Evolutionary conservation across 2,329 filamentous ascomycete species (phyloP), one percentile per base, ranked within the genome.

Genomic region (Microdochium bolleyi): DNA sequence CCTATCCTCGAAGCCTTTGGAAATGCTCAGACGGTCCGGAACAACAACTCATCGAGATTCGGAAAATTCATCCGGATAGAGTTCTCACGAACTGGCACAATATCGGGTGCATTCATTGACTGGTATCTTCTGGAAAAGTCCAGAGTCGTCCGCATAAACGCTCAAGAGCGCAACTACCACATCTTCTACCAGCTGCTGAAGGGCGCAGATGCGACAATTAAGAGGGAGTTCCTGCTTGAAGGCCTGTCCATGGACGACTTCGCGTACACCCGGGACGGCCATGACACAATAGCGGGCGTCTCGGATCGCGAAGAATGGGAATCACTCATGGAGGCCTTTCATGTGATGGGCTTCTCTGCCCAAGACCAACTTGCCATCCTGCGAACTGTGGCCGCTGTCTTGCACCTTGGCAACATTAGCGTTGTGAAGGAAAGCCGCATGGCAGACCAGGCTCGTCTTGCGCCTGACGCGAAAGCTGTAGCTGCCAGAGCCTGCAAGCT

Each of bases 121-220:
- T 99, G 94, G 94, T 99, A 97, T 70, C 78, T 99, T 1, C 75
- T 99, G 14, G 94, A 99, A 66, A 99, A 99, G 70, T 99, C 94
- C n/a, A 83, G 94, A 61, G 94, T 99, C 8, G 92, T 99, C 21
- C 86, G 85, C 44, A 82, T 96, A 56, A 96, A 95, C 64, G 66
- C 82, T 1, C 88, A 90, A 53, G 94, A 99, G 72, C 84, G 94
- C 52, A 99, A 95, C 64, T 99, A 99, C 67, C 94, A 99, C 67
- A 79, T 99, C 53, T 99, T 99, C 69, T 99, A 99, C 65, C 95
- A 99, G 69, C 78, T 99, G 16, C 75, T 99, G 3, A 88, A 88
- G 60, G 94, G 95, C 24, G 90, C 92, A 0, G 87, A 90, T 63
- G 70, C 73, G 24, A 74, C 78, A 49, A 81, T 92, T 72, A 91